phyloP scores from a whole-genome alignment of 352 stramenopile species.

The Phytophthora capsici region DNA sequence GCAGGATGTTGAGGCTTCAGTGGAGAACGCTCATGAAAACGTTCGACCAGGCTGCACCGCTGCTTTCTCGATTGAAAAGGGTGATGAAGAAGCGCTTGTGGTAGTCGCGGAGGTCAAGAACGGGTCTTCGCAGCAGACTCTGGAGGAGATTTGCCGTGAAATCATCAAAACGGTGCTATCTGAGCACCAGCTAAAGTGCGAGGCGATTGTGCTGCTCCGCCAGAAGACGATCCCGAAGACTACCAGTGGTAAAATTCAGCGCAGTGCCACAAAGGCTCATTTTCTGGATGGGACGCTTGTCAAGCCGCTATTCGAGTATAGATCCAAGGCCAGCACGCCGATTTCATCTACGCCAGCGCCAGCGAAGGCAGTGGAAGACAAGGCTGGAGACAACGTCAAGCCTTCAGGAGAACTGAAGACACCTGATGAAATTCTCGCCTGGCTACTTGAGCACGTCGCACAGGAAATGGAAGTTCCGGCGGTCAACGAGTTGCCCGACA shows the following conservation, averaged over 20 bases:
- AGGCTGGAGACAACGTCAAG: slow-evolving; percentile 16
- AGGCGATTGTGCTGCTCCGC: slow-evolving; percentile 74
- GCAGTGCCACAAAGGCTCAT: slow-evolving; percentile 66
- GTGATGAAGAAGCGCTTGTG: slow-evolving; percentile 76
- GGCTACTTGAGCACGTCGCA: slow-evolving; percentile 69
- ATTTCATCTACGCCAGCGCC: slow-evolving; percentile 11
- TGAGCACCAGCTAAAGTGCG: slow-evolving; percentile 77
- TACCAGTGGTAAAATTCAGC: slow-evolving; percentile 87
- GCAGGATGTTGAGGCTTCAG: slow-evolving; percentile 79
- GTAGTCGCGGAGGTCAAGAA: slow-evolving; percentile 82
- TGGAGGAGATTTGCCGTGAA: slow-evolving; percentile 62
- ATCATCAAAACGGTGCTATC: slow-evolving; percentile 70
- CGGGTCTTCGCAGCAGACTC: slow-evolving; percentile 55
- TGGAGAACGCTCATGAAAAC: slow-evolving; percentile 67
- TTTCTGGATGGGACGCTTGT: slow-evolving; percentile 51
- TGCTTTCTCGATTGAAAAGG: slow-evolving; percentile 83
- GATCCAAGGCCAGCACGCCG: slow-evolving; percentile 38
- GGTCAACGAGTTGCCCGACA: slow-evolving; percentile 8
- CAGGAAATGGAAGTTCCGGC: slow-evolving; percentile 48
- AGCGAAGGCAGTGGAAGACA: slow-evolving; percentile 21
- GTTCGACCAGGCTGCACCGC: slow-evolving; percentile 78
- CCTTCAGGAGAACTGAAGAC: slow-evolving; percentile 56
- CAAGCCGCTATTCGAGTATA: slow-evolving; percentile 64
- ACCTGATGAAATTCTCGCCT: slow-evolving; percentile 71
- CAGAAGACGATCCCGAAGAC: slow-evolving; percentile 85